Evolutionary conservation across 179 eudicot species (phyloP), one percentile per base, ranked within the genome.

Genomic region (Beta lomatogona): DNA sequence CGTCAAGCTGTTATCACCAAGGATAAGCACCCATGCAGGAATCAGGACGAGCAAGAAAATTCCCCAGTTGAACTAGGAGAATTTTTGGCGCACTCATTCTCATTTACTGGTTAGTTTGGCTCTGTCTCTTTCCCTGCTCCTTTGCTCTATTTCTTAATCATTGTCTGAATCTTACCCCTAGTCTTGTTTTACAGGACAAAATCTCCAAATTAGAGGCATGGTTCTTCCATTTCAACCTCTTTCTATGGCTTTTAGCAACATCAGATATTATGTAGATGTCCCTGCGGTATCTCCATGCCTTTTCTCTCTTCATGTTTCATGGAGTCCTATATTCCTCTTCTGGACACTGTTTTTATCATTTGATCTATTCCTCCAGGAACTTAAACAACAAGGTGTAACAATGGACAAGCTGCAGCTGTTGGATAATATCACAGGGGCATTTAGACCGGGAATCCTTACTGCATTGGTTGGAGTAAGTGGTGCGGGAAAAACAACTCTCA

Each of bases 401-500:
- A 86, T 57, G 80, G 93, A 93, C 70, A 88, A 86, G 73, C 87
- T 93, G 78, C 94, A 91, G 83, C 85, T 94, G 66, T 83, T 94
- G 75, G 90, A 85, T 44, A 85, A 91, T 81, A 87, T 96, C 31
- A 90, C 92, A 8, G 97, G 97, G 80, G 91, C 97, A 77, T 95
- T 95, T 80, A 88, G 91, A 81, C 98, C 98, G 12, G 98, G 98
- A 75, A 89, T 95, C 68, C 94, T 95, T 70, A 92, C 98, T 58
- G 98, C 98, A 75, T 85, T 95, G 82, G 92, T 95, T 72, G 98
- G 98, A 81, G 95, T 88, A 28, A 95, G 97, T 77, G 98, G 98
- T 75, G 98, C 99, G 79, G 99, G 99, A 36, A 95, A 95, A 89
- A 95, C 99, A 66, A 95, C 99, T 82, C 89, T 95, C 45, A 93